A percentile compares a stretch with the other conserved stretches of the same genome.
Evolutionary conservation across 2,329 filamentous ascomycete species (phyloP).

Genomic region (Colletotrichum sp.): DNA sequence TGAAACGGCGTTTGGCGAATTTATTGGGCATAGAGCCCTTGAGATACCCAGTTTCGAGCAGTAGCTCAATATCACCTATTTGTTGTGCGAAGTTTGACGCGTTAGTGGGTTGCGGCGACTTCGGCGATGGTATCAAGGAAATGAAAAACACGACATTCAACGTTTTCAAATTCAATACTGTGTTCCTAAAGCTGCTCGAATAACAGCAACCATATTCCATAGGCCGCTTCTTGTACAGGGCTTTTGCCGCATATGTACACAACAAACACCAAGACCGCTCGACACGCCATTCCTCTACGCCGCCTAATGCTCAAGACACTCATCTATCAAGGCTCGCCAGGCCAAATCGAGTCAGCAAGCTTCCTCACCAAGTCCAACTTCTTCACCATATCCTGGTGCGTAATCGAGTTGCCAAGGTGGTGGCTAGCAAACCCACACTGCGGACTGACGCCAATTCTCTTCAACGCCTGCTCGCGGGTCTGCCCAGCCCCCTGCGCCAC

Average conservation of each 20-base stretch:
- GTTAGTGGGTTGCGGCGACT: not conserved
- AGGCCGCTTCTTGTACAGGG: not conserved
- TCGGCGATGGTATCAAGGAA: accelerated
- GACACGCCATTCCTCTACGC: not conserved
- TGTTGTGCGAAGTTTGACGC: not conserved
- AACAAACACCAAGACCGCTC: no score
- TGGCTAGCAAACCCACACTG: slow-evolving; percentile 73
- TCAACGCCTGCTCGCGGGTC: slow-evolving; percentile 66
- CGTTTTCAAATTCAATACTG: accelerated
- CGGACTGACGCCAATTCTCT: slow-evolving; percentile 70
- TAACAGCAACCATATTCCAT: accelerated
- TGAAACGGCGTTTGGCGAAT: slow-evolving; percentile 1
- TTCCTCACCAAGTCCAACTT: slow-evolving; percentile 17
- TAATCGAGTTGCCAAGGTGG: slow-evolving; percentile 17
- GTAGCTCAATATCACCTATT: not conserved
- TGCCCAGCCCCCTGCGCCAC: slow-evolving; percentile 69
- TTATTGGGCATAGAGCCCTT: not conserved
- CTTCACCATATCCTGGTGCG: slow-evolving; percentile 12
- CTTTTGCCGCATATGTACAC: not conserved
- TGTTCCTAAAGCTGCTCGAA: accelerated
- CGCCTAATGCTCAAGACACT: not conserved
- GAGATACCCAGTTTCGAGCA: slow-evolving; percentile 11
- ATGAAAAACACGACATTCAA: not conserved
- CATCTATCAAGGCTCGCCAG: slow-evolving; percentile 10
- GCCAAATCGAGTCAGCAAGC: slow-evolving; percentile 18